Evolutionary conservation across 176 grass and related monocot genomes (phyloP), one percentile per base, ranked within the genome.

Genomic region (Eleusine indica): DNA sequence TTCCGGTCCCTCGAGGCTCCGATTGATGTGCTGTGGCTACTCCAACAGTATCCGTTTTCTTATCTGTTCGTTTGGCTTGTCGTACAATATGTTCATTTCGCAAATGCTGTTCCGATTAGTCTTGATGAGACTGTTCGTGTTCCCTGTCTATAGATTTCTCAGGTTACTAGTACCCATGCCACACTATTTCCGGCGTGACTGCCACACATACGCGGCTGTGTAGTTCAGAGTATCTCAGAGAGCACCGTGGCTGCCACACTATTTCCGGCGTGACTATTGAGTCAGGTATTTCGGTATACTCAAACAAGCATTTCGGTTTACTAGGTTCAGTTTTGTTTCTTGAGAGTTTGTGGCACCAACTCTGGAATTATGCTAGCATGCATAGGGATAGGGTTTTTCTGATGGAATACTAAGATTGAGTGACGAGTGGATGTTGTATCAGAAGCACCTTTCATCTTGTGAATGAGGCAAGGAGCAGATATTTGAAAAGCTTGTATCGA

Each of bases 41-140:
- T 74, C 37, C 13, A 6, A 47, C 2, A 61, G 81, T 80, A 88
- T 72, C 21, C 29, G 68, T 84, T 64, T 70, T 32, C 7, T 66
- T 29, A 29, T 70, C 3, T 16, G 5, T 32, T 21, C n/a, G 46
- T 38, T 2, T 13, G 51, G 8, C 14, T 70, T 76, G 62, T 4
- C 10, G 1, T 54, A 6, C 8, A 46, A 68, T 80, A n/a, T 68
- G 77, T 0, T 53, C 18, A 68, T 80, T 75, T 68, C 4, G 0
- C 32, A 6, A 43, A 75, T 32, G 70, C 1, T 67, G 19, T 18
- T 44, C 54, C 64, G 28, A 84, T 84, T 32, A 61, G 6, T 5
- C 66, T 69, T 77, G 8, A 4, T 44, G 49, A 37, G 52, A 35
- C 1, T 25, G 48, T 70, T 28, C 12, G 44, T 18, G 38, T 69